Conservation (phyloP, 768 basidiomycete genomes). For the Mycena pura region DNA sequence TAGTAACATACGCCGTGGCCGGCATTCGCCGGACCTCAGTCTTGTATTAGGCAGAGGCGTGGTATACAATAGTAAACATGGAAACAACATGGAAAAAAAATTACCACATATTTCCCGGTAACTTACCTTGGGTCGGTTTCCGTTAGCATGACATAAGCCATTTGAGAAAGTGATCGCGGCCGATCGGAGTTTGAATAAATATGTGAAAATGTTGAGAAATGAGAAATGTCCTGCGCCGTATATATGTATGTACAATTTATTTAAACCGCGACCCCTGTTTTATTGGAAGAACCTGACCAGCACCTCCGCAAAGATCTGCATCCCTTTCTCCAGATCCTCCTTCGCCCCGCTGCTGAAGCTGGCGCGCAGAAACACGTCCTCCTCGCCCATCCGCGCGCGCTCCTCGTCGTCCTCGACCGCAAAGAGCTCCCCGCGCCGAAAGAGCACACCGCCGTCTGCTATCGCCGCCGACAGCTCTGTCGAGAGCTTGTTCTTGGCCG, state of each 20-base stretch:
- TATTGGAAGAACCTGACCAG: slow-evolving; percentile 24
- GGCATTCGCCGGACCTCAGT: too few species aligned
- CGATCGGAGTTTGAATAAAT: too few species aligned
- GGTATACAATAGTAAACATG: too few species aligned
- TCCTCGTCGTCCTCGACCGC: slow-evolving; percentile 23
- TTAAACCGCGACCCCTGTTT: neutral
- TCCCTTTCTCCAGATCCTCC: slow-evolving; percentile 21
- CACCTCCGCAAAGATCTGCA: slow-evolving; percentile 13
- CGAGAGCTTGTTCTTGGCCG: slow-evolving; percentile 21
- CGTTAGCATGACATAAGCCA: too few species aligned
- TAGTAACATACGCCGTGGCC: too few species aligned
- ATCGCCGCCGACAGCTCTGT: slow-evolving; percentile 17
- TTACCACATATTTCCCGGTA: too few species aligned
- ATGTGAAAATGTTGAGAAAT: too few species aligned
- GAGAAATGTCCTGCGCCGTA: too few species aligned
- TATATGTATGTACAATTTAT: neutral
- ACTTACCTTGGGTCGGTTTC: too few species aligned
- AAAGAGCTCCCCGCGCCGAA: slow-evolving; percentile 25
- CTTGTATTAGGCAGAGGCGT: too few species aligned
- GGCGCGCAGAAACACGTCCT: slow-evolving; percentile 24
- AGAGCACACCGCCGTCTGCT: slow-evolving; percentile 8
- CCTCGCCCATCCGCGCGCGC: slow-evolving; percentile 19
- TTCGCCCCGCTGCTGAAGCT: slow-evolving; percentile 23
- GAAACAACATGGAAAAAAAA: too few species aligned
- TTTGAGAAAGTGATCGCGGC: too few species aligned